Conservation (phyloP, 1,284 basidiomycete species). For the Albatrellus sp. region DNA sequence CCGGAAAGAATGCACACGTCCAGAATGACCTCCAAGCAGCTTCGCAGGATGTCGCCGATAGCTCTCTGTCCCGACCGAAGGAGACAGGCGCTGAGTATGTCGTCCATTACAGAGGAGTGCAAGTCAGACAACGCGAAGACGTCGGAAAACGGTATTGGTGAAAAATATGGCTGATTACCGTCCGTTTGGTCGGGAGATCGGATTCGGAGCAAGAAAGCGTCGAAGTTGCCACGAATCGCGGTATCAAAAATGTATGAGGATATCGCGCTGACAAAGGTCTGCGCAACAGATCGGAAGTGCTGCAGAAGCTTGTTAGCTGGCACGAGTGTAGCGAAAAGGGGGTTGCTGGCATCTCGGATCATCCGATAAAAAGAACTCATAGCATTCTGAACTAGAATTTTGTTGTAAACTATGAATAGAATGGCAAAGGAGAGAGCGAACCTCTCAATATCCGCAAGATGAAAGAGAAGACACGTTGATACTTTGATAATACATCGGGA, state of each 20-base stretch:
- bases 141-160: slow-evolving; percentile 36
- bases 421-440: slow-evolving; percentile 17
- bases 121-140: slow-evolving; percentile 62
- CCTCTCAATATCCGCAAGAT: slow-evolving; percentile 69
- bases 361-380: slow-evolving; percentile 55
- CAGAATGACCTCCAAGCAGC: slow-evolving; percentile 54
- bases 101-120: slow-evolving; percentile 63
- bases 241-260: slow-evolving; percentile 65
- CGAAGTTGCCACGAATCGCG: slow-evolving; percentile 65
- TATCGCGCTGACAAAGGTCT: slow-evolving; percentile 54
- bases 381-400: slow-evolving; percentile 55
- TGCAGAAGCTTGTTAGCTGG: slow-evolving; percentile 40
- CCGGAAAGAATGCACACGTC: slow-evolving; percentile 60
- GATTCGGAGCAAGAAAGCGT: slow-evolving; percentile 44
- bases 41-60: slow-evolving; percentile 54
- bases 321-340: slow-evolving; percentile 49
- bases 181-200: slow-evolving; percentile 5
- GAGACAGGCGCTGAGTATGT: slow-evolving; percentile 70
- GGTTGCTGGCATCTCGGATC: slow-evolving; percentile 26
- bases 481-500: slow-evolving; percentile 62
- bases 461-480: slow-evolving; percentile 71
- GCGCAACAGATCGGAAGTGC: slow-evolving; percentile 61
- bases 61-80: slow-evolving; percentile 59
- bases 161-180: background rate
- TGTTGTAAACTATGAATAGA: background rate